These are phyloP conservation scores for Myxozyma melibiosi DNA, from an alignment of 805 yeast species.

Conservation along the genomic window DNA sequence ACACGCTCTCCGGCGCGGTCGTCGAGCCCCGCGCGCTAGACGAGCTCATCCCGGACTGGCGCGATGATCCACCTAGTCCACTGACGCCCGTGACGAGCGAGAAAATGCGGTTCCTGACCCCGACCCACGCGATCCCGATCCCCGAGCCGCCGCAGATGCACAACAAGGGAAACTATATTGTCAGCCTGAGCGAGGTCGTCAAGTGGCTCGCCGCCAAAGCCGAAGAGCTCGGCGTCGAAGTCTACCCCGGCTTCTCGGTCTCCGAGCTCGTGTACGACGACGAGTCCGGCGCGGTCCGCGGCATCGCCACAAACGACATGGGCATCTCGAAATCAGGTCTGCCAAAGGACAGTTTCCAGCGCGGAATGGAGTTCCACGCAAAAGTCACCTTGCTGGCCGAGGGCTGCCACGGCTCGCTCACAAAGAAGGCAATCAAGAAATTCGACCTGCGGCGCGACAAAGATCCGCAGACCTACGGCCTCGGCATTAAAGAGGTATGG, in stretches of 20 bases:
- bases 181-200: slow-evolving; percentile 77
- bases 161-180: slow-evolving; percentile 83
- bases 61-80: slow-evolving; percentile 44
- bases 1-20: slow-evolving; percentile 91
- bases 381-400: slow-evolving; percentile 88
- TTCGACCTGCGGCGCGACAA: slow-evolving; percentile 63
- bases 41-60: slow-evolving; percentile 75
- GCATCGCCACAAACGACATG: slow-evolving; percentile 93
- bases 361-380: slow-evolving; percentile 97
- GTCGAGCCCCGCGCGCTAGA: slow-evolving; percentile 85
- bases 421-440: slow-evolving; percentile 72
- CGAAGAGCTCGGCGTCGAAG: slow-evolving; percentile 89
- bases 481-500: slow-evolving; percentile 98
- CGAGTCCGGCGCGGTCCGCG: slow-evolving; percentile 60
- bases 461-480: slow-evolving; percentile 85
- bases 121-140: slow-evolving; percentile 61
- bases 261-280: slow-evolving; percentile 57
- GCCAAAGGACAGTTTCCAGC: slow-evolving; percentile 82
- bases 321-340: slow-evolving; percentile 76
- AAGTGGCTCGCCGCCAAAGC: slow-evolving; percentile 84
- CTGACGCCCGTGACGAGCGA: slow-evolving; percentile 77
- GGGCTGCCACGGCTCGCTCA: slow-evolving; percentile 96
- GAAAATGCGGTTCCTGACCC: slow-evolving; percentile 69
- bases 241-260: slow-evolving; percentile 89
- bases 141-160: slow-evolving; percentile 94